phyloP scores from a whole-genome alignment of 352 stramenopile genomes.

The Pythium angustatum region DNA sequence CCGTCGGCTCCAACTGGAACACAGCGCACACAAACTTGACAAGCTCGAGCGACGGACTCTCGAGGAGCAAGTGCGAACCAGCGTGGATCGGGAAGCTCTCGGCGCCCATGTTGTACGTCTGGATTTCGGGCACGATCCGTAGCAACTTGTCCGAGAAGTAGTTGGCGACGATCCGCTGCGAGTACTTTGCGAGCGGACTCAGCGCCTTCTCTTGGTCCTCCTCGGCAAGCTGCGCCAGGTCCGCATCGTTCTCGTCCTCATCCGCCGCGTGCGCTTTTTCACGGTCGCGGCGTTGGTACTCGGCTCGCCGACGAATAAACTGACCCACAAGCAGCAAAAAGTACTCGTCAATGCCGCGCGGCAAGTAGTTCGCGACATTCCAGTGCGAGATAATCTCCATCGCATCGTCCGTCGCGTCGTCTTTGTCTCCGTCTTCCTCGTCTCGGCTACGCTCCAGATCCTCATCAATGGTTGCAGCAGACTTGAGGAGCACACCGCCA shows the following conservation, averaged over 20 bases:
- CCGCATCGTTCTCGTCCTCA: conserved; percentile 40
- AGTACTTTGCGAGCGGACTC: conserved; percentile 67
- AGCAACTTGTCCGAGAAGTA: conserved; percentile 84
- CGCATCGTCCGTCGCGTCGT: conserved; percentile 25
- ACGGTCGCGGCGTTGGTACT: conserved; percentile 49
- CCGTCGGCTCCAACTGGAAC: conserved; percentile 91
- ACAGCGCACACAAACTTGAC: conserved; percentile 95
- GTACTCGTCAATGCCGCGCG: conserved; percentile 81
- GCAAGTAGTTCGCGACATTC: conserved; percentile 89
- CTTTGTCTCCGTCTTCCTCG: conserved; percentile 24
- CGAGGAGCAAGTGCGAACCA: conserved; percentile 79
- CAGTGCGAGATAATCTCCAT: conserved; percentile 84
- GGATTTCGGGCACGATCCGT: conserved; percentile 73
- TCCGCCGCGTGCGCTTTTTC: conserved; percentile 33
- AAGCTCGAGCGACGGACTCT: conserved; percentile 95
- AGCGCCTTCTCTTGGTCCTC: conserved; percentile 44
- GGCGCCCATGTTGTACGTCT: conserved; percentile 61
- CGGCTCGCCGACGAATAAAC: conserved; percentile 78
- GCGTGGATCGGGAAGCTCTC: conserved; percentile 83
- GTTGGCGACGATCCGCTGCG: conserved; percentile 62
- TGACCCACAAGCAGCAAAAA: conserved; percentile 89
- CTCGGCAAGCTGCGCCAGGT: conserved; percentile 27
- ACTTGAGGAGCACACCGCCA: conserved; percentile 87
- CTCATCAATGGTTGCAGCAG: conserved; percentile 24
- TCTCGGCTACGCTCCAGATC: conserved; percentile 35